Evolutionary conservation across 192 early-diverging fungal species (phyloP), one percentile per base, ranked within the genome.

Genomic region (Gaertneriomyces semiglobifer): DNA sequence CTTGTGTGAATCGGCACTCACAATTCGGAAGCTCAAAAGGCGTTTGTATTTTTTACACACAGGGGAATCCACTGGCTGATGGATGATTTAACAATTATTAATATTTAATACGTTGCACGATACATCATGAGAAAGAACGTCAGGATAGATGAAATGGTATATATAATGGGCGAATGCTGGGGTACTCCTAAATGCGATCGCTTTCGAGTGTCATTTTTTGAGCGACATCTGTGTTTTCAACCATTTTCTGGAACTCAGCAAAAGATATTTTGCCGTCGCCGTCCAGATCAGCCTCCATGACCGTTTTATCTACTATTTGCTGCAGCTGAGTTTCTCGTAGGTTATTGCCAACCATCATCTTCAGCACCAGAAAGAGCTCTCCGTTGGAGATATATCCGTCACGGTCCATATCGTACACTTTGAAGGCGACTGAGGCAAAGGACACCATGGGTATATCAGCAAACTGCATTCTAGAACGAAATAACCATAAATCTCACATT

Each of bases 271-370:
- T 92, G 53, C 96, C 96, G 68, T 99, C 97, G 67, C 83, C 84
- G 69, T 98, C 89, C 78, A 84, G 85, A 76, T 99, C 97, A 33
- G 95, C 97, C 70, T 98, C 95, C 83, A 96, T 91, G 63, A 99
- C 98, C 6, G 96, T 98, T 81, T 98, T 99, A 81, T 99, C 98
- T 9, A 99, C 98, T 69, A 99, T 96, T 77, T 99, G 98, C 73
- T 99, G 98, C 14, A 99, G 86, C 81, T 99, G 97, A 25, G 89
- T 85, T 53, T 94, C 94, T 55, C 89, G 91, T 52, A 99, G 79
- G 74, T 98, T 98, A 75, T 90, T 95, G 40, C 96, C 98, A 8
- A 98, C 94, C 97, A 99, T 99, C 94, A 95, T 99, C 81, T 98
- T 97, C 44, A 99, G 83, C 0, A 98, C 97, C 60, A 95, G 74